phyloP scores from a whole-genome alignment of 1,284 basidiomycete genomes.

The Calocybe gambosa region DNA sequence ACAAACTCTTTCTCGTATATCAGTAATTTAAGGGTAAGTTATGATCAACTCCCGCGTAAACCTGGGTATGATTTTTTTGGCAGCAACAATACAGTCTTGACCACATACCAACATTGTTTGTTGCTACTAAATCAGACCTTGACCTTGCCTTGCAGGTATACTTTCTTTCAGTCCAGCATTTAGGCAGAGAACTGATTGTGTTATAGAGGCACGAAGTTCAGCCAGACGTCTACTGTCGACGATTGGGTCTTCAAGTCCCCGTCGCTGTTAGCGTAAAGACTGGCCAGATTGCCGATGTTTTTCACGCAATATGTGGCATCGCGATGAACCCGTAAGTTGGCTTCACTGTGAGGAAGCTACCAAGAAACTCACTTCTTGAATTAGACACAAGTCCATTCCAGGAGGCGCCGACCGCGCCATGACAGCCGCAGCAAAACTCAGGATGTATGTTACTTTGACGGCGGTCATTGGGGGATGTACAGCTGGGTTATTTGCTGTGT shows the following conservation, averaged over 20 bases:
- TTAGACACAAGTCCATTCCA: constrained; percentile 63
- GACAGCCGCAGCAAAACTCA: constrained; percentile 58
- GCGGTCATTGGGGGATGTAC: constrained; percentile 65
- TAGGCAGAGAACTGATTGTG: constrained; percentile 8
- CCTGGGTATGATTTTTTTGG: background rate
- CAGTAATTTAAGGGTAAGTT: constrained; percentile 83
- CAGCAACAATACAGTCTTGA: constrained; percentile 96
- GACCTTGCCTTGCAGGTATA: constrained; percentile 88
- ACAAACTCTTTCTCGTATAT: constrained; percentile 99
- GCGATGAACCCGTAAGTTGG: constrained; percentile 77
- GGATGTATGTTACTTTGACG: constrained; percentile 63
- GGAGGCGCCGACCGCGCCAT: constrained; percentile 72
- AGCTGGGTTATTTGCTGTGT: constrained; percentile 62
- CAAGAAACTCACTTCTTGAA: constrained; percentile 10
- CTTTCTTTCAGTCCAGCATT: constrained; percentile 9
- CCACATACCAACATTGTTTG: constrained; percentile 91
- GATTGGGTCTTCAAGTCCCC: constrained; percentile 80
- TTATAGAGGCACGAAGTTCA: constrained; percentile 94
- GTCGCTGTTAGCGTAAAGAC: constrained; percentile 87
- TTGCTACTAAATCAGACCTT: constrained; percentile 98
- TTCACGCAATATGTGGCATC: constrained; percentile 78
- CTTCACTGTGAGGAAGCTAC: background rate
- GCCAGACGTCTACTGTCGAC: constrained; percentile 92
- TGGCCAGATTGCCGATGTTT: constrained; percentile 84
- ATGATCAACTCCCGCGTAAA: background rate